Evolutionary conservation across 768 basidiomycete species (phyloP).

Genomic region (Boletus rubescentipes): DNA sequence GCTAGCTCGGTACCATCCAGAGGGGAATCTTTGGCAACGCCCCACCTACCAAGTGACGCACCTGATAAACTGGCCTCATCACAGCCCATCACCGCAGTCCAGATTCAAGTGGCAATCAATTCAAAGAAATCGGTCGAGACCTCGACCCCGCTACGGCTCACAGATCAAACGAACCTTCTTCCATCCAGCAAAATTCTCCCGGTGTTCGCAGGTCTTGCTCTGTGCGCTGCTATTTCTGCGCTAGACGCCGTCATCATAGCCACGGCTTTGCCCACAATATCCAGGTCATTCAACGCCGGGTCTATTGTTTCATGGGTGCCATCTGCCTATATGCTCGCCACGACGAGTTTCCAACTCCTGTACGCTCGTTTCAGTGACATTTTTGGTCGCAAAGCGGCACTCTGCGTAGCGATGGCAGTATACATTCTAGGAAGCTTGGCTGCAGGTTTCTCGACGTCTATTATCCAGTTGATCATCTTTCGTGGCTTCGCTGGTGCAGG

Average conservation of each 20-base stretch:
- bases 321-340: conserved; percentile 67
- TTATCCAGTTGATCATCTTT: conserved; percentile 67
- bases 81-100: conserved; percentile 3
- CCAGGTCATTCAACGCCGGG: conserved; percentile 57
- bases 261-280: conserved; percentile 72
- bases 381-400: conserved; percentile 61
- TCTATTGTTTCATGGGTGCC: conserved; percentile 61
- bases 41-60: not conserved
- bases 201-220: conserved; percentile 59
- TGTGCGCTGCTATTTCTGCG: conserved; percentile 60
- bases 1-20: not conserved
- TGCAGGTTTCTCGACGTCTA: conserved; percentile 62
- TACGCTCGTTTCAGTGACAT: conserved; percentile 67
- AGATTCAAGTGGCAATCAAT: not conserved
- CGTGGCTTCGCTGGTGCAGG: conserved; percentile 69
- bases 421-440: conserved; percentile 67
- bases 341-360: conserved; percentile 39
- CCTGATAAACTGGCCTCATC: conserved; percentile 1
- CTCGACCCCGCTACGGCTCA: conserved; percentile 33
- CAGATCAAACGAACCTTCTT: conserved; percentile 77
- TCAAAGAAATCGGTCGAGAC: not conserved
- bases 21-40: not conserved
- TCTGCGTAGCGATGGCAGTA: conserved; percentile 56
- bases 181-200: conserved; percentile 62
- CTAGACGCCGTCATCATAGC: conserved; percentile 74